These are phyloP conservation scores for Aureococcus anophagefferens DNA, from an alignment of 108 stramenopile genomes.

Conservation along the genomic window DNA sequence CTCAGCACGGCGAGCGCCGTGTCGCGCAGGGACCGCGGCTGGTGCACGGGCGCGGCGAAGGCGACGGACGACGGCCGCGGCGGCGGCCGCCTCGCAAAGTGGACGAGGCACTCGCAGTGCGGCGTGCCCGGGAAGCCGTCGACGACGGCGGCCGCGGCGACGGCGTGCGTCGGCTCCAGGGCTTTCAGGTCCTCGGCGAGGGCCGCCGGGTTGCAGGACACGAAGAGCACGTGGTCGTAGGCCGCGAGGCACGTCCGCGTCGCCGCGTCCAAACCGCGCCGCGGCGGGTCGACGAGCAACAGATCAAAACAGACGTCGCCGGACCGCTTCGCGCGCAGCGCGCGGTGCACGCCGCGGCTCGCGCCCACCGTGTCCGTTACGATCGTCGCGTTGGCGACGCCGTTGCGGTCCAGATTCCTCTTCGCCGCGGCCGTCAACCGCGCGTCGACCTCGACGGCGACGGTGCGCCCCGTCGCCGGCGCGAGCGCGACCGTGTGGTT, in stretches of 20 bases:
- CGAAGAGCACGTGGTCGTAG: background rate
- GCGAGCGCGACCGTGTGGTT: slow-evolving; percentile 12
- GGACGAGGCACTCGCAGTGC: too few species aligned
- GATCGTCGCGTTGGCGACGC: too few species aligned
- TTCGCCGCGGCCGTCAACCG: background rate
- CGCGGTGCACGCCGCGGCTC: too few species aligned
- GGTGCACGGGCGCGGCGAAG: too few species aligned
- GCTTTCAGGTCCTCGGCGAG: background rate
- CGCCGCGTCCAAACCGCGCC: background rate
- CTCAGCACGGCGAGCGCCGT: too few species aligned
- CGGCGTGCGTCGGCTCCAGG: background rate
- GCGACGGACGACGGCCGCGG: too few species aligned
- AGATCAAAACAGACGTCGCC: background rate
- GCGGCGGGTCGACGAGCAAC: background rate
- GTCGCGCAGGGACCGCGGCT: too few species aligned
- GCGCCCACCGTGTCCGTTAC: too few species aligned
- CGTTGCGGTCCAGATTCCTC: background rate
- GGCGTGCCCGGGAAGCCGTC: background rate
- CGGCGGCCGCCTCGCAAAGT: too few species aligned
- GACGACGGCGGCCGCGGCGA: background rate
- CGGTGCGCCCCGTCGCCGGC: background rate
- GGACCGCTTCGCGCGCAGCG: too few species aligned
- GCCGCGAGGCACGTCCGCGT: background rate
- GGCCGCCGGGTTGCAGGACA: background rate
- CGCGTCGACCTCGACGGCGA: slow-evolving; percentile 12